phyloP scores from a whole-genome alignment of 2,329 filamentous ascomycete genomes.

The Xylariaceae sp. region DNA sequence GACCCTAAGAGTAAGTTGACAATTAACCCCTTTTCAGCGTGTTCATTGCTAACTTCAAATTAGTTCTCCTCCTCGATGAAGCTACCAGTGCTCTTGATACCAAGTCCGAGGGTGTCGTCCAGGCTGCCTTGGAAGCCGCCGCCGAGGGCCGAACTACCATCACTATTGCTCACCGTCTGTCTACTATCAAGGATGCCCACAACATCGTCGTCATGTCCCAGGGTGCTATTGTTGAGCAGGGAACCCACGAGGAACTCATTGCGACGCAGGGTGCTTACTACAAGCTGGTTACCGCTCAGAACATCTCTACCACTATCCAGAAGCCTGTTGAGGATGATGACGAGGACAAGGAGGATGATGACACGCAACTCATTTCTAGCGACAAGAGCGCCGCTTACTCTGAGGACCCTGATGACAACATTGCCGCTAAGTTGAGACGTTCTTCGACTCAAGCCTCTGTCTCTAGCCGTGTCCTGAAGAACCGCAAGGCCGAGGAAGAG shows the following conservation, averaged over 20 bases:
- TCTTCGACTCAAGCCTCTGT: slow-evolving; percentile 52
- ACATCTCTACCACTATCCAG: slow-evolving; percentile 56
- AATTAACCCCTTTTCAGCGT: neutral
- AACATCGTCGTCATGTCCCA: slow-evolving; percentile 92
- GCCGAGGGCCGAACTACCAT: slow-evolving; percentile 87
- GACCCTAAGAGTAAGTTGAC: slow-evolving; percentile 65
- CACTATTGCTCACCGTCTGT: slow-evolving; percentile 90
- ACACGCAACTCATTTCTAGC: slow-evolving; percentile 42
- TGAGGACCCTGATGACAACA: slow-evolving; percentile 58
- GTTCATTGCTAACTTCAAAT: slow-evolving; percentile 3
- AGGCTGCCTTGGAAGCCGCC: slow-evolving; percentile 83
- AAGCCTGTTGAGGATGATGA: slow-evolving; percentile 43
- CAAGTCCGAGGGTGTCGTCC: slow-evolving; percentile 89
- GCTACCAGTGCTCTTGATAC: slow-evolving; percentile 92
- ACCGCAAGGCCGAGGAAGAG: slow-evolving; percentile 44
- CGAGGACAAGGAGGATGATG: slow-evolving; percentile 41
- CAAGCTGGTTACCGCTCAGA: slow-evolving; percentile 82
- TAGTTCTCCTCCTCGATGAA: slow-evolving; percentile 83
- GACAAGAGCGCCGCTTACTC: slow-evolving; percentile 39
- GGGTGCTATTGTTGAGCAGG: slow-evolving; percentile 87
- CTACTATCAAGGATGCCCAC: slow-evolving; percentile 88
- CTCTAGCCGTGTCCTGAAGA: slow-evolving; percentile 66
- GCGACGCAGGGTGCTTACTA: slow-evolving; percentile 67
- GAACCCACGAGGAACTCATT: slow-evolving; percentile 76
- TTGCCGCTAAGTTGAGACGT: slow-evolving; percentile 52